phyloP scores from a whole-genome alignment of 345 rosid species.

The Euphorbia pulcherrima region DNA sequence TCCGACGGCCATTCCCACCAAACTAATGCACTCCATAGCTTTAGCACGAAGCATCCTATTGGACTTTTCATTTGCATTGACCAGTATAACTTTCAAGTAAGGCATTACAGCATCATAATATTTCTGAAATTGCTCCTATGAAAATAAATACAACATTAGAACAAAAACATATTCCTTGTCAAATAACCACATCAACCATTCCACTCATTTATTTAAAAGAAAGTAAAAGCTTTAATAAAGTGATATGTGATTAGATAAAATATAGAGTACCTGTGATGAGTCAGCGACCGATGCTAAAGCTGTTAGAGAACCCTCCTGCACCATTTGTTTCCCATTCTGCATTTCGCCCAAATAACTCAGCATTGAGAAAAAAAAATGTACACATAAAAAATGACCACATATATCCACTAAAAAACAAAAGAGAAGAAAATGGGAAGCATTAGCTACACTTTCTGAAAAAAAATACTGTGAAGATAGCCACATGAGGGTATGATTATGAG shows the following conservation, averaged over 20 bases:
- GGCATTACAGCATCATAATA: slow-evolving; percentile 97
- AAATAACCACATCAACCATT: background rate
- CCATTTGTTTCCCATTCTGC: slow-evolving; percentile 97
- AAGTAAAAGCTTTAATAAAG: background rate
- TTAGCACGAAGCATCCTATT: slow-evolving; percentile 95
- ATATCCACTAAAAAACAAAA: background rate
- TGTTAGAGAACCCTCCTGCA: slow-evolving; percentile 97
- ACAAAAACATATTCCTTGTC: background rate
- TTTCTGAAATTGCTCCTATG: slow-evolving; percentile 89
- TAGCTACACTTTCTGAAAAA: background rate
- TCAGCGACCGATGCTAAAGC: slow-evolving; percentile 98
- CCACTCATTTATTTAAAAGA: background rate
- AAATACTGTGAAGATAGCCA: background rate
- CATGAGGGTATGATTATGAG: background rate
- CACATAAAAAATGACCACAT: background rate
- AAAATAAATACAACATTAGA: slow-evolving; percentile 18
- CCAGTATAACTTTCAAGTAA: slow-evolving; percentile 76
- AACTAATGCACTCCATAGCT: slow-evolving; percentile 97
- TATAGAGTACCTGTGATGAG: slow-evolving; percentile 73
- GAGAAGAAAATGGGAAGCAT: background rate
- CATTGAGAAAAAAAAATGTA: slow-evolving; percentile 13
- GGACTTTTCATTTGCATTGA: slow-evolving; percentile 86
- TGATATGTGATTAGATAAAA: background rate
- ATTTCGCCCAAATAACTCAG: background rate
- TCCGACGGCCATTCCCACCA: slow-evolving; percentile 99